Evolutionary conservation across 805 yeast genomes (phyloP), one percentile per base, ranked within the genome.

Genomic region (Yamadazyma insecticola): DNA sequence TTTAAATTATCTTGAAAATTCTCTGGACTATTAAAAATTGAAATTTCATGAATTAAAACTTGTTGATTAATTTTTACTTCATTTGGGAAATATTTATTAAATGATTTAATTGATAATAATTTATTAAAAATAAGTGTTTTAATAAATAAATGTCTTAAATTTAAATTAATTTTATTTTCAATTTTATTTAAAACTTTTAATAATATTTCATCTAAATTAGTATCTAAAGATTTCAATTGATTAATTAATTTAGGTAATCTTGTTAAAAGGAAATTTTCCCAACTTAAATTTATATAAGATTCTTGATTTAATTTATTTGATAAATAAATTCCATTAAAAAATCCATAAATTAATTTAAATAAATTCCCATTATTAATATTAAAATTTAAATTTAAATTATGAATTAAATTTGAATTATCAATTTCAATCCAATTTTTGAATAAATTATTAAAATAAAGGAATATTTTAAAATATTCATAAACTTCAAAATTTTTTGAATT

Each of bases 191-290:
- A 29, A 6, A 36, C 33, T 26, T 36, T 37, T 4, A 28, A 25
- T 8, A 40, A 22, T 4, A 28, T 22, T 10, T 43, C 51, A 21
- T 29, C 54, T 29, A 39, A 23, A 24, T 34, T 38, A 4, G 36
- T 43, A n/a, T n/a, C n/a, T n/a, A n/a, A n/a, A 9, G 40, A 23
- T 29, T 47, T 47, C 12, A 49, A 44, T 9, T 33, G 31, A 12
- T 45, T 37, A 7, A 62, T 32, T 8, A 57, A 38, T 6, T 35
- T 35, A 2, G 64, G 60, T 6, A 63, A 24, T 22, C 53, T 39
- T 11, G 63, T 47, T 3, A 54, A 41, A 4, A 65, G 44, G 35
- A 53, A 65, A 33, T 52, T 63, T 26, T 48, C 45, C 63, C 65
- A 63, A 39, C 59, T 61, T 41, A 51, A 53, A 5, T 45, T 29